Conservation (phyloP, 345 rosid species). For the Limnanthes douglasii region DNA sequence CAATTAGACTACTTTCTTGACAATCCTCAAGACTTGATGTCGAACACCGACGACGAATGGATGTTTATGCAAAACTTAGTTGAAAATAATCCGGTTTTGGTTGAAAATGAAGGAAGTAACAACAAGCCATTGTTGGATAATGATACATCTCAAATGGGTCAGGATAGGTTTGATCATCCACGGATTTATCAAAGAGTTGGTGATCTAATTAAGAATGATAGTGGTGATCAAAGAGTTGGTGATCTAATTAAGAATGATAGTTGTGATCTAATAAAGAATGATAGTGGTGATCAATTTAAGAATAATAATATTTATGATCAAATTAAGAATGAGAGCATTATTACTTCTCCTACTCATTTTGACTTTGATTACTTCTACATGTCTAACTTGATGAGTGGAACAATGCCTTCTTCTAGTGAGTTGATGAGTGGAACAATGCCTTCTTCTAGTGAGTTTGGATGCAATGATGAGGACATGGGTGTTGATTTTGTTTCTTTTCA, state of each 20-base stretch:
- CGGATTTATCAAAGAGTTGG: too few relatives aligned
- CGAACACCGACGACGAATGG: slow-evolving; percentile 67
- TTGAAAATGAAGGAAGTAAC: slow-evolving; percentile 8
- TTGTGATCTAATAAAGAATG: slow-evolving; percentile 10
- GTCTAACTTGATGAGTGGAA: slow-evolving; percentile 43
- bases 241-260: slow-evolving; percentile 7
- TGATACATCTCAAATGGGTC: slow-evolving; percentile 7
- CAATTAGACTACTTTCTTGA: slow-evolving; percentile 18
- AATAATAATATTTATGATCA: slow-evolving; percentile 3
- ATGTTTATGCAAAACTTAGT: slow-evolving; percentile 52
- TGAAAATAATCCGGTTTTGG: slow-evolving; percentile 13
- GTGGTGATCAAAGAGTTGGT: slow-evolving; percentile 9
- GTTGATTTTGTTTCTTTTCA: slow-evolving; percentile 13
- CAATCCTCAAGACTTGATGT: too few relatives aligned
- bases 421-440: slow-evolving; percentile 4
- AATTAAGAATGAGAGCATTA: slow-evolving; percentile 6
- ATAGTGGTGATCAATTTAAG: slow-evolving; percentile 8
- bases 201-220: slow-evolving; percentile 6
- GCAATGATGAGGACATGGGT: slow-evolving; percentile 5
- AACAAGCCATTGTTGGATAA: neutral
- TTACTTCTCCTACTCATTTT: slow-evolving; percentile 14
- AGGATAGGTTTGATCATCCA: slow-evolving; percentile 3
- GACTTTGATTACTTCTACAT: slow-evolving; percentile 47
- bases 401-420: slow-evolving; percentile 12
- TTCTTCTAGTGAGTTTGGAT: slow-evolving; percentile 10